Percentiles rank a stretch among this genome's conserved stretches.
Conservation (phyloP, 768 basidiomycete species). For the Tulasnella sp. region DNA sequence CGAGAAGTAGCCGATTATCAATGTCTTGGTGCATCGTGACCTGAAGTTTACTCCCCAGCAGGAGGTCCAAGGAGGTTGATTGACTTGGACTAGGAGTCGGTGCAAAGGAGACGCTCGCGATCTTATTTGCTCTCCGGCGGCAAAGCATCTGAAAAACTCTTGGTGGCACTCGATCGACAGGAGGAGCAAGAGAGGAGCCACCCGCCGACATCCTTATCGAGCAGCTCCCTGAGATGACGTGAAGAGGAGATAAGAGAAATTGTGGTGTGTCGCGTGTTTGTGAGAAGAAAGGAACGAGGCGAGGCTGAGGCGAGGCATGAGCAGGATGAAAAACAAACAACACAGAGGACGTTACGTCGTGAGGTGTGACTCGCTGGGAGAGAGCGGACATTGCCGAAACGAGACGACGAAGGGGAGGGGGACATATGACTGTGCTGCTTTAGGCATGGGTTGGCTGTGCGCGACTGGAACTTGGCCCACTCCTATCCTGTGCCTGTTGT, state of each 20-base stretch:
- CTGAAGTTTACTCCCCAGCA: not conserved
- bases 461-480: not conserved
- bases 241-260: no score
- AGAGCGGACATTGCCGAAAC: not conserved
- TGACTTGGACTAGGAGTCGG: no score
- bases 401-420: not conserved
- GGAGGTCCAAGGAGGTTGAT: no score
- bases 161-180: no score
- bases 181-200: no score
- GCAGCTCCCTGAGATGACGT: no score
- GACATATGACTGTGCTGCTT: not conserved
- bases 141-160: no score
- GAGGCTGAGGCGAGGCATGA: not conserved
- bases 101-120: no score
- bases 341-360: not conserved
- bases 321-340: not conserved
- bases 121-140: no score
- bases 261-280: no score
- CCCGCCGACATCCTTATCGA: no score
- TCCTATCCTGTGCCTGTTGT: not conserved
- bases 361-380: constrained; percentile 4
- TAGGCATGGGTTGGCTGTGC: not conserved
- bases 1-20: not conserved
- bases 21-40: not conserved
- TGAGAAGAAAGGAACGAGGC: not conserved